Evolutionary conservation across 2,329 filamentous ascomycete species (phyloP), one percentile per base, ranked within the genome.

Genomic region (Nemania sp.): DNA sequence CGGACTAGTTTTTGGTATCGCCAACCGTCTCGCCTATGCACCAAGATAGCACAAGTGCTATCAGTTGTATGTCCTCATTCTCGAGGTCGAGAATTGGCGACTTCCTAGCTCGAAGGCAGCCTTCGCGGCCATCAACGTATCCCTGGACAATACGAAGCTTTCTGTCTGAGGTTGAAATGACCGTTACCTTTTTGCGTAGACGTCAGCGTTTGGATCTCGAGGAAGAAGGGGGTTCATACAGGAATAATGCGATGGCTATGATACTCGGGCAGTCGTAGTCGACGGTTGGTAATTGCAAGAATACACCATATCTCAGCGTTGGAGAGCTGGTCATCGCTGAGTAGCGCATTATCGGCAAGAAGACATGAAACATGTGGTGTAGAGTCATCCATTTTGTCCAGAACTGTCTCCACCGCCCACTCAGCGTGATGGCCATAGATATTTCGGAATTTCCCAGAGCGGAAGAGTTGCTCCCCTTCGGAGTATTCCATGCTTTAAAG

Each of bases 261-360:
- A 15, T 47, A 63, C 6, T 63, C 35, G 1, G 3, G 27, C 15
- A 15, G 45, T 24, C 13, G 60, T 5, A 55, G n/a, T 20, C 51
- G 49, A 38, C 26, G 38, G n/a, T 20, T 3, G 26, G 60, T 63
- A 18, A 55, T 26, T 1, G 7, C 20, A 10, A 56, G 26, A 35
- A 56, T 63, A 27, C 51, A 63, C 51, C 51, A 55, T 29, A 63
- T 41, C 60, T 56, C 51, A 22, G 60, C 60, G 22, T 56, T n/a
- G 7, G 60, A 63, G 13, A 56, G 60, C 26, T 63, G 51, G 38
- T 47, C 24, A 5, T 63, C 60, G 29, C 26, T 22, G 26, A 63
- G 51, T n/a, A 22, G 52, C 5, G 51, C 60, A 15, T 27, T 7
- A 49, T 62, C 51, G 22, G 15, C 38, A 6, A 62, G 29, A 32